Conservation (phyloP, 192 early-diverging fungal species). For the Piromyces finnis region DNA sequence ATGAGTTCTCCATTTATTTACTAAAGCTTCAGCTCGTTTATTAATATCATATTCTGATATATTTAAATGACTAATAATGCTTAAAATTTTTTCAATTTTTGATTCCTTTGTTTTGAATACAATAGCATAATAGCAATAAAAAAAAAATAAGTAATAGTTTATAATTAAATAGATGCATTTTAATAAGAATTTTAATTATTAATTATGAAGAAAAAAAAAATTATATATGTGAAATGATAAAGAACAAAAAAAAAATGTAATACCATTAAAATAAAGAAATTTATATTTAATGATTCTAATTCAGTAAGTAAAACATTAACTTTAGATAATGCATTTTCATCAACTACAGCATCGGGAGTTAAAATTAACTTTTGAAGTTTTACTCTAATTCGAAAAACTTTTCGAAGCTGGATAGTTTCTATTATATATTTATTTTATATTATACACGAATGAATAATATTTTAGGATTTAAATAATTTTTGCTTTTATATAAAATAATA, state of each 20-base stretch:
- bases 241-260: neutral
- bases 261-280: neutral
- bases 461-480: too few relatives aligned
- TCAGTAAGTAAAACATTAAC: neutral
- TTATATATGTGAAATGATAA: too few relatives aligned
- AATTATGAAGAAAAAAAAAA: too few relatives aligned
- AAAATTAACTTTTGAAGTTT: neutral
- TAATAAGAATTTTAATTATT: too few relatives aligned
- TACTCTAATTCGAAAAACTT: neutral
- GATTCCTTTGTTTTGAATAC: neutral
- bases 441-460: too few relatives aligned
- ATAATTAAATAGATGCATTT: too few relatives aligned
- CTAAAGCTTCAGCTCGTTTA: neutral
- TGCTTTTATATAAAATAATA: too few relatives aligned
- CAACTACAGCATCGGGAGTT: neutral
- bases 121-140: neutral
- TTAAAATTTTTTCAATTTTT: neutral
- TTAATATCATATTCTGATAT: neutral
- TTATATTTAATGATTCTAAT: neutral
- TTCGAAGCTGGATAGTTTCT: neutral
- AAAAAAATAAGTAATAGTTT: too few relatives aligned
- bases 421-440: neutral
- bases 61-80: neutral
- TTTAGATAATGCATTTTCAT: neutral
- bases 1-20: neutral